Evolutionary conservation across 495 filamentous ascomycete genomes (phyloP).

Genomic region (Oidiodendron maius): DNA sequence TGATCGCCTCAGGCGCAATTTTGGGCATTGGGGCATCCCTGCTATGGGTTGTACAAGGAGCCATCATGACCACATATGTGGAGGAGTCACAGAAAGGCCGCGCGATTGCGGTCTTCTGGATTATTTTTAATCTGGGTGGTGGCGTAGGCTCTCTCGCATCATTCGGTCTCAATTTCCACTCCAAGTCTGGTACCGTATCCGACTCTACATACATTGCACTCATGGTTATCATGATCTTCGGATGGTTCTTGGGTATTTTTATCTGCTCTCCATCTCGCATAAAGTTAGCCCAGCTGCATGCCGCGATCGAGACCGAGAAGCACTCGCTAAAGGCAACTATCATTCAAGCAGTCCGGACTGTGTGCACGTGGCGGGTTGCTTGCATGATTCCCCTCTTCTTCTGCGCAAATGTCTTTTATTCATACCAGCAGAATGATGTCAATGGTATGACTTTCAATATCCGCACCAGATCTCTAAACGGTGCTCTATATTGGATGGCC

Average conservation of each 20-base stretch:
- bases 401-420: slow-evolving; percentile 73
- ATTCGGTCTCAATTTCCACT: slow-evolving; percentile 71
- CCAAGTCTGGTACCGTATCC: slow-evolving; percentile 47
- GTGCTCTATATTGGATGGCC: slow-evolving; percentile 73
- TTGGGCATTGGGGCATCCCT: slow-evolving; percentile 74
- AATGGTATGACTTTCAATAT: slow-evolving; percentile 71
- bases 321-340: slow-evolving; percentile 57
- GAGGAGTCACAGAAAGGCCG: slow-evolving; percentile 72
- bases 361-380: slow-evolving; percentile 35
- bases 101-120: slow-evolving; percentile 86
- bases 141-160: slow-evolving; percentile 65
- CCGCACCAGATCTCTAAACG: slow-evolving; percentile 76
- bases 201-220: slow-evolving; percentile 87
- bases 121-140: slow-evolving; percentile 86
- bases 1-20: slow-evolving; percentile 70
- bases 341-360: slow-evolving; percentile 36
- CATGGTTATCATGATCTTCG: slow-evolving; percentile 75
- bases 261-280: slow-evolving; percentile 70
- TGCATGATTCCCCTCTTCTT: slow-evolving; percentile 89
- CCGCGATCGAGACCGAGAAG: slow-evolving; percentile 76
- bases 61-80: slow-evolving; percentile 92
- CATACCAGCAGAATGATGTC: slow-evolving; percentile 50
- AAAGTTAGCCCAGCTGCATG: slow-evolving; percentile 70
- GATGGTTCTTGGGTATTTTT: slow-evolving; percentile 61
- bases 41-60: slow-evolving; percentile 84